Conservation (phyloP, 331 rosid genomes). For the Malus hybrid region DNA sequence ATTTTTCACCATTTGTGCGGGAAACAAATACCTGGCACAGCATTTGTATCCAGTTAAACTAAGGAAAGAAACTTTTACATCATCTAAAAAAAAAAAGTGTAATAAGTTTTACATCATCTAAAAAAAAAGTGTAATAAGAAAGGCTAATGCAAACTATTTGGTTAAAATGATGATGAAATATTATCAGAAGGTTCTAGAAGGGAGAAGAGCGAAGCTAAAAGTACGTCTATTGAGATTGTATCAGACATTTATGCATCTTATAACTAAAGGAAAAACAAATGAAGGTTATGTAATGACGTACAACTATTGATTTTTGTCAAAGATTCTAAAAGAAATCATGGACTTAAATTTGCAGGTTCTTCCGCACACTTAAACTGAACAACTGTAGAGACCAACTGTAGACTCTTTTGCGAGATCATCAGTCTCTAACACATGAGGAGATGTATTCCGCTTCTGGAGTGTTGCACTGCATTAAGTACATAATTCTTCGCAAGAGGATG, state of each 20-base stretch:
- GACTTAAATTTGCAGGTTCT: neutral
- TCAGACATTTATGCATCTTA: neutral
- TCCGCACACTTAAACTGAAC: neutral
- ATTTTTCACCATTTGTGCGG: constrained; percentile 67
- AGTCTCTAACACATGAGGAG: neutral
- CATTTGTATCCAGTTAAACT: neutral
- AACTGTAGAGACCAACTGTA: neutral
- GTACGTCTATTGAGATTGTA: neutral
- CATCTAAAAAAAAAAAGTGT: neutral
- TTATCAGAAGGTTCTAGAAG: neutral
- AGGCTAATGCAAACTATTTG: neutral
- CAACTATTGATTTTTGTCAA: neutral
- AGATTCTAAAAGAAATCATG: neutral
- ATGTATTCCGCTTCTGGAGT: neutral
- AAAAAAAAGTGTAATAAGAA: neutral
- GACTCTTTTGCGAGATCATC: neutral
- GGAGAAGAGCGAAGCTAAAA: neutral
- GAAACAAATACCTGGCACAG: constrained; percentile 66
- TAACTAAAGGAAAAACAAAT: neutral
- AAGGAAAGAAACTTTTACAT: neutral
- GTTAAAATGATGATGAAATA: neutral
- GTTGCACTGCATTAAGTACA: neutral
- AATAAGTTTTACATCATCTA: neutral
- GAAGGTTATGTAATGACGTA: neutral
- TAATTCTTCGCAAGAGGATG: neutral